Evolutionary conservation across 1,284 basidiomycete genomes (phyloP), one percentile per base, ranked within the genome.

Genomic region (Cutaneotrichosporon cutaneum): DNA sequence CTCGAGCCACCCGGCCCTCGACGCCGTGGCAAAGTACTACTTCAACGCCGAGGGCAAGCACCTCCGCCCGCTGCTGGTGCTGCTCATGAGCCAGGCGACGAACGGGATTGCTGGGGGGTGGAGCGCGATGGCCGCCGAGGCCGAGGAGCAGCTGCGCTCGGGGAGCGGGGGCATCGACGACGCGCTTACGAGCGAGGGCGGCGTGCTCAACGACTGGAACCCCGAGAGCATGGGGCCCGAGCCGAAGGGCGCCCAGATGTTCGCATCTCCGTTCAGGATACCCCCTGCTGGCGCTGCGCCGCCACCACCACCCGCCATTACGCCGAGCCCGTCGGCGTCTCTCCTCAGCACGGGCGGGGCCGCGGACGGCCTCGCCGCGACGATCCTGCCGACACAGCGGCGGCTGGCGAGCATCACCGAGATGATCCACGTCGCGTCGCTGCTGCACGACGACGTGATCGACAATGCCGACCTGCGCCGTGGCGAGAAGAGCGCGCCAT

Each of bases 401-500:
- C 87, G 95, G 32, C 85, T 99, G 26, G 95, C 95, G 2, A 92
- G 95, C 74, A 96, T 99, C 61, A 89, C 93, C 55, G 96, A 99
- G 78, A 97, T 99, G 93, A 93, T 99, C 65, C 94, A 99, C 76
- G 92, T 97, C 66, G 95, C 96, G 32, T 95, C 92, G 1, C 83
- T 96, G 8, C 82, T 99, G 18, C 96, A 99, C 76, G 94, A 99
- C 84, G 91, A 93, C 71, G 94, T 99, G 55, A 88, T 94, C 65
- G 95, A 99, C 82, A 84, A 84, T 62, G 92, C 94, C 0, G 82
- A 87, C 16, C 84, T 94, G 2, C 88, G 95, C 1, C 85, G 95
- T 2, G 89, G 90, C 6, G 85, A 84, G 0, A 86, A 92, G 4
- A 91, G 89, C 14, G 93, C 93, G 0, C 96, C 94, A 0, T 84